A percentile compares a stretch with the other conserved stretches of the same genome.
These are phyloP conservation scores for Escovopsis sp. DNA, from an alignment of 2,329 filamentous ascomycete species.

Conservation along the genomic window DNA sequence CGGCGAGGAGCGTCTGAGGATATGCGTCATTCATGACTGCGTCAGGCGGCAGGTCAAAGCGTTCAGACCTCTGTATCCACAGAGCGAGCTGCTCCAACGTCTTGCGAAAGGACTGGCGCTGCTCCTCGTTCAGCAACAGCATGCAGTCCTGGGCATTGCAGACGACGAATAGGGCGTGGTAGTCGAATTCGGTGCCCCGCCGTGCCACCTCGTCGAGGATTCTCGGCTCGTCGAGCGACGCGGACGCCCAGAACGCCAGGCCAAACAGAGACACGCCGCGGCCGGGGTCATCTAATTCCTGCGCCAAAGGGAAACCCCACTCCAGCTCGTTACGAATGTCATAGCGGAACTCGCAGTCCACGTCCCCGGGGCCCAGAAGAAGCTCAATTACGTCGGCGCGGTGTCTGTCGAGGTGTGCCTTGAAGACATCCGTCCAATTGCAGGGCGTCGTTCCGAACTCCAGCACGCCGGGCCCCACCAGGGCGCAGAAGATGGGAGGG, in stretches of 20 bases:
- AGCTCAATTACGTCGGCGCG: conserved; percentile 9
- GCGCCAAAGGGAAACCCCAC: too few species aligned
- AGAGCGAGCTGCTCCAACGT: too few species aligned
- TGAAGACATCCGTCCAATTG: conserved; percentile 10
- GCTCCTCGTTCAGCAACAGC: too few species aligned
- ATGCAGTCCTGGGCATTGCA: too few species aligned
- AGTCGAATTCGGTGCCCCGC: conserved; percentile 8
- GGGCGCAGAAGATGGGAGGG: conserved; percentile 19
- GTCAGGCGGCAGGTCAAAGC: too few species aligned
- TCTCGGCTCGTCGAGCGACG: conserved; percentile 10
- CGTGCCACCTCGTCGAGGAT: conserved; percentile 11
- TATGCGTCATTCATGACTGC: too few species aligned
- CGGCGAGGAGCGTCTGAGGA: too few species aligned
- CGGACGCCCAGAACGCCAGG: conserved; percentile 13
- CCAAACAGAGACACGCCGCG: conserved; percentile 8
- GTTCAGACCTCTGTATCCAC: too few species aligned
- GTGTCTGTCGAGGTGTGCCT: conserved; percentile 4
- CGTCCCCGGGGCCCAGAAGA: conserved; percentile 11
- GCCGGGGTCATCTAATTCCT: too few species aligned
- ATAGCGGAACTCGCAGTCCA: conserved; percentile 8
- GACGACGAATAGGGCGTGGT: conserved; percentile 8
- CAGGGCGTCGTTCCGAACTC: conserved; percentile 7
- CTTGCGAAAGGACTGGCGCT: too few species aligned
- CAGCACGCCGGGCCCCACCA: conserved; percentile 17
- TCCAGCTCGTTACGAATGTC: not conserved